These are phyloP conservation scores for Omphalea diandra DNA, from an alignment of 441 rosid genomes.

Conservation along the genomic window DNA sequence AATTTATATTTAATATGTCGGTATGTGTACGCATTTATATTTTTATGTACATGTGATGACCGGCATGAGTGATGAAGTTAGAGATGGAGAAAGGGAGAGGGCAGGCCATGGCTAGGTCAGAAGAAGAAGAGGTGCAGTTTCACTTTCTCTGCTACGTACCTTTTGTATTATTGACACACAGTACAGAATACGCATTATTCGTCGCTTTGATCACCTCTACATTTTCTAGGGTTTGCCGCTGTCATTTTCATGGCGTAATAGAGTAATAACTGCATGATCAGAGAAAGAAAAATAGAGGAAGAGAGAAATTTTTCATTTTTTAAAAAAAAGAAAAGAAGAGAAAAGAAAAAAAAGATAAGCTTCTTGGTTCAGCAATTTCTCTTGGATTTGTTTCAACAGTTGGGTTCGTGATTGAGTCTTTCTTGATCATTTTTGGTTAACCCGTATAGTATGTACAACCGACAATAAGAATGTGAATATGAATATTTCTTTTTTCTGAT, in stretches of 20 bases:
- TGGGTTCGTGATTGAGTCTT: background rate
- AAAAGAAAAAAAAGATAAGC: background rate
- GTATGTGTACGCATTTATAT: no score
- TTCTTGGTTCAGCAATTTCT: background rate
- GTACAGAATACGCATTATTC: slow-evolving; percentile 17
- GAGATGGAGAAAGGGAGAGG: no score
- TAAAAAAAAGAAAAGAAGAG: background rate
- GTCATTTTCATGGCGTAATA: slow-evolving; percentile 27
- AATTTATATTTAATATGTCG: no score
- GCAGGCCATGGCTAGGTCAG: no score
- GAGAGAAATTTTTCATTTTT: no score
- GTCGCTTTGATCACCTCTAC: slow-evolving; percentile 7
- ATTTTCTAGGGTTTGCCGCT: slow-evolving; percentile 34
- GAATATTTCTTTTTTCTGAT: slow-evolving; percentile 1
- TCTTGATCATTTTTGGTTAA: background rate
- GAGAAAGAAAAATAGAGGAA: slow-evolving; percentile 19
- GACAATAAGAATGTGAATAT: slow-evolving; percentile 22
- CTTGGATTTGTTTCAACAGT: no score
- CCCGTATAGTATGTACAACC: background rate
- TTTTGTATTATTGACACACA: slow-evolving; percentile 23
- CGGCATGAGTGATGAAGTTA: background rate
- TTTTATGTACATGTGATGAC: no score
- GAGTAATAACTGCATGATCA: slow-evolving; percentile 23
- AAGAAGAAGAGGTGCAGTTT: slow-evolving; percentile 10
- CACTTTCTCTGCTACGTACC: slow-evolving; percentile 14